Evolutionary conservation across 1,139 yeast species (phyloP).

Genomic region (Pneumocystis sp.): DNA sequence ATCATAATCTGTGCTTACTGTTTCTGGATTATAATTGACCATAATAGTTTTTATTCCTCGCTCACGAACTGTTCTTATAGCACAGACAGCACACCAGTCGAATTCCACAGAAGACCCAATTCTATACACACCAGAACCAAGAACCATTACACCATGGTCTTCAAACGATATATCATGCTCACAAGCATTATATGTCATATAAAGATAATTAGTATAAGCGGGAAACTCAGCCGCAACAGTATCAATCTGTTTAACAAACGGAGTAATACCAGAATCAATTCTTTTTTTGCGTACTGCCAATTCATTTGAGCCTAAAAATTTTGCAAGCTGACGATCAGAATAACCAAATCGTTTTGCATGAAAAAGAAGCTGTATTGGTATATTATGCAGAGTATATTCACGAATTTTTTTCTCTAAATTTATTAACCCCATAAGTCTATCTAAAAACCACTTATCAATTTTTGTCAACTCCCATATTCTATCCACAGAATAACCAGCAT

Average conservation of each 20-base stretch:
- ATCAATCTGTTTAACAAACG: conserved; percentile 93
- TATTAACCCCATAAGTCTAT: conserved; percentile 63
- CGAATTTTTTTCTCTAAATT: conserved; percentile 51
- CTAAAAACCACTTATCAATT: conserved; percentile 94
- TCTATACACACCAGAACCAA: conserved; percentile 89
- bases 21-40: conserved; percentile 97
- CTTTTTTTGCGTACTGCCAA: conserved; percentile 84
- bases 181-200: conserved; percentile 90
- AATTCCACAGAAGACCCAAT: conserved; percentile 90
- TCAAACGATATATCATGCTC: conserved; percentile 71
- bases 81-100: conserved; percentile 93
- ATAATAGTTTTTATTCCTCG: conserved; percentile 81
- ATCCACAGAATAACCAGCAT: conserved; percentile 71
- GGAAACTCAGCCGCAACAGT: conserved; percentile 99
- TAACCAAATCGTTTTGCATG: conserved; percentile 95
- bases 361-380: conserved; percentile 48
- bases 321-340: conserved; percentile 93
- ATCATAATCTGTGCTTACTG: conserved; percentile 95
- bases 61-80: conserved; percentile 85
- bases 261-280: conserved; percentile 74
- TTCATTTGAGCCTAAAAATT: conserved; percentile 78
- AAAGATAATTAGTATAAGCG: conserved; percentile 85
- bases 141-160: conserved; percentile 77
- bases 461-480: conserved; percentile 84
- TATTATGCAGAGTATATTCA: conserved; percentile 40